A percentile compares a stretch with the other conserved stretches of the same genome.
Conservation (phyloP, 2,329 filamentous ascomycete genomes). For the Trichophaea hybrida region DNA sequence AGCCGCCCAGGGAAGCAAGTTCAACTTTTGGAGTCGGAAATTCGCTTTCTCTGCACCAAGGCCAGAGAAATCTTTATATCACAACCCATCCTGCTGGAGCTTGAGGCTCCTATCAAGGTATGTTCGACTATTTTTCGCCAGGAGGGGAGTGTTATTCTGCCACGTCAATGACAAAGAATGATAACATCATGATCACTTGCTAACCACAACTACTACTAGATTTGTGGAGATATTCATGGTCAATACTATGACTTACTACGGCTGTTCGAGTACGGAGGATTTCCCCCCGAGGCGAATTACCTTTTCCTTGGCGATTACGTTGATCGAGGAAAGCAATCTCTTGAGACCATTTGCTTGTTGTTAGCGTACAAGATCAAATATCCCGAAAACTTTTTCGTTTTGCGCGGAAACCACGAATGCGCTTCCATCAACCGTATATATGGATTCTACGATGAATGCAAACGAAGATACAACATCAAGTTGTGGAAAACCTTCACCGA, state of each 20-base stretch:
- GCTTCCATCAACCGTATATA: constrained; percentile 98
- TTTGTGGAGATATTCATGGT: constrained; percentile 97
- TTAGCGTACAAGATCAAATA: constrained; percentile 99
- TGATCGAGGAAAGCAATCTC: constrained; percentile 95
- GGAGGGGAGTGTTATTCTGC: constrained; percentile 3
- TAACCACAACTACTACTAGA: constrained; percentile 41
- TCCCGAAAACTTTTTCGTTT: constrained; percentile 98
- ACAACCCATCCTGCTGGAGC: constrained; percentile 90
- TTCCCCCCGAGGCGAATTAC: constrained; percentile 97
- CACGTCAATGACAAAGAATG: background rate
- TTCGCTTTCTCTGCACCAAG: constrained; percentile 94
- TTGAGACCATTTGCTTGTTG: constrained; percentile 94
- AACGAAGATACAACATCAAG: constrained; percentile 98
- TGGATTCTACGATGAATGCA: constrained; percentile 99
- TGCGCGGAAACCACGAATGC: constrained; percentile 97
- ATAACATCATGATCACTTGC: background rate
- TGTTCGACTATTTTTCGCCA: constrained; percentile 26
- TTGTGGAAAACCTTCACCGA: constrained; percentile 99
- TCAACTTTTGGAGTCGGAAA: constrained; percentile 89
- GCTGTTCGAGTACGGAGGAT: constrained; percentile 95
- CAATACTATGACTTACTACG: constrained; percentile 98
- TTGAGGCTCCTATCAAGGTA: constrained; percentile 99
- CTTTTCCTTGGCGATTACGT: constrained; percentile 99
- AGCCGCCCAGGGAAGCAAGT: constrained; percentile 98
- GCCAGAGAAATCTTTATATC: constrained; percentile 99